These are phyloP conservation scores for Crataegus laevigata DNA, from an alignment of 306 rosid genomes.

Conservation along the genomic window DNA sequence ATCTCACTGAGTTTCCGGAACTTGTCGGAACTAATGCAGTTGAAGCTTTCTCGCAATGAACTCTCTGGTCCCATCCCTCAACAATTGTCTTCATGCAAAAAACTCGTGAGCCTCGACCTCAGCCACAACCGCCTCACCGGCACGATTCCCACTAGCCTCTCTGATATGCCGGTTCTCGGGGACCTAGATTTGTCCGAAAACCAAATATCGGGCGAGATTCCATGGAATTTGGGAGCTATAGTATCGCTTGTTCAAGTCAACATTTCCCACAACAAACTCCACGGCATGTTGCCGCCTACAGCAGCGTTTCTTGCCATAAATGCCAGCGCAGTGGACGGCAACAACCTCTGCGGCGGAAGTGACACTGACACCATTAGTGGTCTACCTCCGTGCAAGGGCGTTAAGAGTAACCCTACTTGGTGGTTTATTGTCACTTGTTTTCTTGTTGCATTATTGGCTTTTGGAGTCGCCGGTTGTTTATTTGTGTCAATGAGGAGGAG, in stretches of 20 bases:
- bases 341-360: conserved; percentile 47
- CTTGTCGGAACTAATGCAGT: conserved; percentile 42
- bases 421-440: conserved; percentile 36
- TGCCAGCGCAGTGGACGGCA: conserved; percentile 63
- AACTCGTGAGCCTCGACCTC: conserved; percentile 66
- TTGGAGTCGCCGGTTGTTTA: conserved; percentile 13
- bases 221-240: conserved; percentile 36
- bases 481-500: conserved; percentile 28
- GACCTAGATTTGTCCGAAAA: conserved; percentile 70
- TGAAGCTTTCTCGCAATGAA: conserved; percentile 57
- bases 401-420: conserved; percentile 26
- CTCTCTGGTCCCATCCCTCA: conserved; percentile 53
- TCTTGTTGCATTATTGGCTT: conserved; percentile 21
- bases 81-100: conserved; percentile 43
- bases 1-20: conserved; percentile 24
- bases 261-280: conserved; percentile 66
- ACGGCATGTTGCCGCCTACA: conserved; percentile 63
- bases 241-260: conserved; percentile 76
- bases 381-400: conserved; percentile 49
- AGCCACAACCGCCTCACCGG: conserved; percentile 57
- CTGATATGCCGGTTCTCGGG: conserved; percentile 67
- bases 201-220: conserved; percentile 67
- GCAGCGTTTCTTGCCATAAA: conserved; percentile 71
- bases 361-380: conserved; percentile 22
- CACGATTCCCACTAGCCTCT: conserved; percentile 39